Conservation (phyloP, 2,329 filamentous ascomycete species). For the Ascosphaera aggregata region DNA sequence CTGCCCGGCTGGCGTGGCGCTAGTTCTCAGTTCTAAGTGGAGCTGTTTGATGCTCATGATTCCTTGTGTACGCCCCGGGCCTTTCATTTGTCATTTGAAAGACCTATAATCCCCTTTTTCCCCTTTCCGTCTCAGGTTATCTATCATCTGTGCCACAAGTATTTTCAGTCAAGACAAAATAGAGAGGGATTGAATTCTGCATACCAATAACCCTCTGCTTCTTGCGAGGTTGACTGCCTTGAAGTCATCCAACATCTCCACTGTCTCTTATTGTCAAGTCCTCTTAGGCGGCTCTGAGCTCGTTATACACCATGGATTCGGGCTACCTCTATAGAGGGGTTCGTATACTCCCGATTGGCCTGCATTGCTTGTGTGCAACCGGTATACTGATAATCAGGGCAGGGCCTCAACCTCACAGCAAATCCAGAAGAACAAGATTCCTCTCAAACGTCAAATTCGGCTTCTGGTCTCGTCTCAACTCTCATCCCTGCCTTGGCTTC, state of each 20-base stretch:
- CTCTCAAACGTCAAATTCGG: conserved; percentile 8
- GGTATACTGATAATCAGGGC: not conserved
- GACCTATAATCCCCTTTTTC: not conserved
- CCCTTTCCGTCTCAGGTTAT: not conserved
- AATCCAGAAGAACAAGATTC: not conserved
- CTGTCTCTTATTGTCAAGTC: not conserved
- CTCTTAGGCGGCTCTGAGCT: not conserved
- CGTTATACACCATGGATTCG: not conserved
- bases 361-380: not conserved
- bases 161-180: not conserved
- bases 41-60: no score
- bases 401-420: not conserved
- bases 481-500: conserved; percentile 23
- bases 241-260: not conserved
- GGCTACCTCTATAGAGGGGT: not conserved
- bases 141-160: not conserved
- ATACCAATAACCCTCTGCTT: not conserved
- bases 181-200: not conserved
- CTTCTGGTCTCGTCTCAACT: conserved; percentile 25
- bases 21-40: not conserved
- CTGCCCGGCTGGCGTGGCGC: not conserved
- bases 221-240: not conserved
- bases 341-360: not conserved
- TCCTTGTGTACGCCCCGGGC: no score
- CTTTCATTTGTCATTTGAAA: not conserved